Evolutionary conservation across 176 grass and related monocot genomes (phyloP).

Genomic region (Ananas comosus): DNA sequence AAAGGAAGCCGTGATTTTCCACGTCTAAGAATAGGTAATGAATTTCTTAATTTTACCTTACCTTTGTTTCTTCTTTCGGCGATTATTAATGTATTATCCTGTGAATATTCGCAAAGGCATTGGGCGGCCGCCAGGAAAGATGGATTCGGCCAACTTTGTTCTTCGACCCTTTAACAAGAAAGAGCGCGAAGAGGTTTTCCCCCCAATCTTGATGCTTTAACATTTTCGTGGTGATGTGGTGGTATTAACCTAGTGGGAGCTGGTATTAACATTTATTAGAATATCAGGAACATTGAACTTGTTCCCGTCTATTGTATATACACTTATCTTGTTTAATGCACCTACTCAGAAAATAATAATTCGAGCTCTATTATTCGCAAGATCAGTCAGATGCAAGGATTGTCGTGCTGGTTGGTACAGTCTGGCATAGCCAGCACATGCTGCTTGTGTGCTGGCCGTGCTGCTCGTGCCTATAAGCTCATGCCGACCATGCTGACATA

Average conservation of each 20-base stretch:
- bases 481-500: no score
- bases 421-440: no score
- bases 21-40: constrained; percentile 70
- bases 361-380: no score
- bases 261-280: no score
- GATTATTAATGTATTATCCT: neutral
- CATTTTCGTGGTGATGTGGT: neutral
- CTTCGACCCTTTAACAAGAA: constrained; percentile 64
- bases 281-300: no score
- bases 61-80: neutral
- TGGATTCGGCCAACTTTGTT: constrained; percentile 93
- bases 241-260: neutral
- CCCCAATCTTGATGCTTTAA: constrained; percentile 1
- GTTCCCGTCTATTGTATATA: no score
- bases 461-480: no score
- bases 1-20: constrained; percentile 75
- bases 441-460: no score
- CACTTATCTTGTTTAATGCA: no score
- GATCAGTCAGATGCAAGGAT: no score
- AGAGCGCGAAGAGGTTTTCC: constrained; percentile 60
- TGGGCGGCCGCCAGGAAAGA: constrained; percentile 87
- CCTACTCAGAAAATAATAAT: no score
- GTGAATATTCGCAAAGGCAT: constrained; percentile 43
- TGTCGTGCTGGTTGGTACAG: no score
- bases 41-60: neutral